These are phyloP conservation scores for Phaeolepiota aurea DNA, from an alignment of 768 basidiomycete genomes.

Conservation along the genomic window DNA sequence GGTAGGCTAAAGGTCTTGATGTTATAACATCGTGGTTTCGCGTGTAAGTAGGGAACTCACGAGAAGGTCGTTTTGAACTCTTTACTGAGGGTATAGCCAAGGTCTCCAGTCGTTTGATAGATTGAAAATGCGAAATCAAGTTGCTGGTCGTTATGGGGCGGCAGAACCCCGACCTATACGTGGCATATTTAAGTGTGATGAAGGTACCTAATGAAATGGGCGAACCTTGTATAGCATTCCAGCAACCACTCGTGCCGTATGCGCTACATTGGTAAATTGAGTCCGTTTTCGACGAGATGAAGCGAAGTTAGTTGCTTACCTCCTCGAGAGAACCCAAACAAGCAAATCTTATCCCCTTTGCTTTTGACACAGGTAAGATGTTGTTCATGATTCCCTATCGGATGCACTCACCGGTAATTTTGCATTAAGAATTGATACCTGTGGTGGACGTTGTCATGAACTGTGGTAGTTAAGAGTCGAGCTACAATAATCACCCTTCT, in stretches of 20 bases:
- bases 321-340: constrained; percentile 18
- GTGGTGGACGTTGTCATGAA: no score
- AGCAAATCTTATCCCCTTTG: constrained; percentile 19
- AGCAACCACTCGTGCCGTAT: constrained; percentile 19
- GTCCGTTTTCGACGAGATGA: not conserved
- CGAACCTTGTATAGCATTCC: constrained; percentile 25
- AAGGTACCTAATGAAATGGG: not conserved
- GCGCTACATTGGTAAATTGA: constrained; percentile 8
- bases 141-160: constrained; percentile 20
- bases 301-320: no score
- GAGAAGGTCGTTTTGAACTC: constrained; percentile 22
- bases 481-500: constrained; percentile 14
- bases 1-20: constrained; percentile 4
- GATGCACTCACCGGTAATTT: constrained; percentile 11
- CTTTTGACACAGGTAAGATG: constrained; percentile 5
- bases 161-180: constrained; percentile 20
- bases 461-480: not conserved
- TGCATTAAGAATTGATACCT: constrained; percentile 17
- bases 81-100: constrained; percentile 19
- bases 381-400: not conserved
- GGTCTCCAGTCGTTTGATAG: constrained; percentile 17
- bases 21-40: not conserved
- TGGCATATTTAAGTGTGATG: not conserved
- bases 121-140: constrained; percentile 26
- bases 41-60: not conserved